phyloP scores from a whole-genome alignment of 164 flowering plant genomes.

The Akebia trifoliata region DNA sequence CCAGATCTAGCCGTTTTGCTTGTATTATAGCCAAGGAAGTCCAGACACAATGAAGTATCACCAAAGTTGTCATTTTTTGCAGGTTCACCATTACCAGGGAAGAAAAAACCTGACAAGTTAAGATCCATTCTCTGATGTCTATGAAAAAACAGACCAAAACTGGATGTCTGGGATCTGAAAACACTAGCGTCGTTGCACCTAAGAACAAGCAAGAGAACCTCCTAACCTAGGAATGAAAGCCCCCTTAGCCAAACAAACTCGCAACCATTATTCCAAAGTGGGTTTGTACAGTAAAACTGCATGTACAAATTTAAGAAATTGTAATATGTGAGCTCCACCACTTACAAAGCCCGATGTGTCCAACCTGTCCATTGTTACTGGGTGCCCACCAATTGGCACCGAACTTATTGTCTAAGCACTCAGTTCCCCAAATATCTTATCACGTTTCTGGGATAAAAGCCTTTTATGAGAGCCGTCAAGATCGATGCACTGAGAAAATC shows the following conservation, averaged over 20 bases:
- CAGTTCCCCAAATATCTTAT: slow-evolving; percentile 37
- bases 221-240: not conserved
- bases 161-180: slow-evolving; percentile 2
- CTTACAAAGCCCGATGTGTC: slow-evolving; percentile 65
- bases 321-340: slow-evolving; percentile 41
- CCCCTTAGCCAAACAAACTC: slow-evolving; percentile 6
- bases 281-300: slow-evolving; percentile 10
- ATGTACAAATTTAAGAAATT: slow-evolving; percentile 14
- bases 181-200: not conserved
- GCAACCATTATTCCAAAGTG: slow-evolving; percentile 11
- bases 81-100: slow-evolving; percentile 27
- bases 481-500: slow-evolving; percentile 21
- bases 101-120: slow-evolving; percentile 22
- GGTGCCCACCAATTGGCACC: slow-evolving; percentile 7
- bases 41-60: slow-evolving; percentile 59
- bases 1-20: slow-evolving; percentile 23
- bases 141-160: slow-evolving; percentile 3
- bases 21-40: slow-evolving; percentile 44
- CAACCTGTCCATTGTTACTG: slow-evolving; percentile 27
- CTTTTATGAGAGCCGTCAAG: slow-evolving; percentile 33
- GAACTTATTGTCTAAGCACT: slow-evolving; percentile 9
- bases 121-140: slow-evolving; percentile 39
- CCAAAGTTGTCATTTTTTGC: slow-evolving; percentile 32
- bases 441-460: slow-evolving; percentile 61
- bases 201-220: slow-evolving; percentile 5